phyloP scores from a whole-genome alignment of 345 rosid species.

The Clarkia xantiana region DNA sequence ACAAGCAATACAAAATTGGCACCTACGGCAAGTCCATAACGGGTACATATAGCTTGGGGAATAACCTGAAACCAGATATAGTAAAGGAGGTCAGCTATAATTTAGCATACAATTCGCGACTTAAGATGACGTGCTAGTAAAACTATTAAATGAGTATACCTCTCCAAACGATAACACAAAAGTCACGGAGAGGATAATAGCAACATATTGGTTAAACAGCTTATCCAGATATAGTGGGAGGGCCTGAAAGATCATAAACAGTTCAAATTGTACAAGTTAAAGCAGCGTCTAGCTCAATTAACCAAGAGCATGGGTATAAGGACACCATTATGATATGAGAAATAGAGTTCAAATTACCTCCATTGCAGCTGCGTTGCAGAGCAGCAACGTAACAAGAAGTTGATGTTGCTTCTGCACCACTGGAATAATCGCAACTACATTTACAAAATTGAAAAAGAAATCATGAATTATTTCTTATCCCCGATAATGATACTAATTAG shows the following conservation, averaged over 20 bases:
- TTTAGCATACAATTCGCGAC: neutral
- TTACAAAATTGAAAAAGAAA: neutral
- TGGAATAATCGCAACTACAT: conserved; percentile 11
- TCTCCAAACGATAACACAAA: conserved; percentile 86
- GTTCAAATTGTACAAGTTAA: neutral
- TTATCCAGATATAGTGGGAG: conserved; percentile 89
- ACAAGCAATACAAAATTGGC: conserved; percentile 81
- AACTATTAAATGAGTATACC: conserved; percentile 22
- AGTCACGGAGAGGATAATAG: conserved; percentile 78
- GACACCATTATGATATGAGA: neutral
- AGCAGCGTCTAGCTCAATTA: neutral
- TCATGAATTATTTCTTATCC: neutral
- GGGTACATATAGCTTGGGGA: conserved; percentile 88
- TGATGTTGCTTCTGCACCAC: conserved; percentile 16
- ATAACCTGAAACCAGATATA: conserved; percentile 42
- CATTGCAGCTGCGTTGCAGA: conserved; percentile 14
- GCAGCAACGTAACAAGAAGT: conserved; percentile 14
- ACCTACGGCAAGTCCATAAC: conserved; percentile 94
- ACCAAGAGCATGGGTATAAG: neutral
- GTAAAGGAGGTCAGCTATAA: neutral
- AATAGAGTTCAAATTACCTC: conserved; percentile 7
- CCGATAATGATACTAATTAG: too few species aligned
- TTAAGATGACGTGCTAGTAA: neutral
- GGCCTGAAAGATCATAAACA: conserved; percentile 42
- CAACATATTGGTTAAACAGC: conserved; percentile 83